Conservation (phyloP, 1,139 yeast genomes). For the Taphrina communis region DNA sequence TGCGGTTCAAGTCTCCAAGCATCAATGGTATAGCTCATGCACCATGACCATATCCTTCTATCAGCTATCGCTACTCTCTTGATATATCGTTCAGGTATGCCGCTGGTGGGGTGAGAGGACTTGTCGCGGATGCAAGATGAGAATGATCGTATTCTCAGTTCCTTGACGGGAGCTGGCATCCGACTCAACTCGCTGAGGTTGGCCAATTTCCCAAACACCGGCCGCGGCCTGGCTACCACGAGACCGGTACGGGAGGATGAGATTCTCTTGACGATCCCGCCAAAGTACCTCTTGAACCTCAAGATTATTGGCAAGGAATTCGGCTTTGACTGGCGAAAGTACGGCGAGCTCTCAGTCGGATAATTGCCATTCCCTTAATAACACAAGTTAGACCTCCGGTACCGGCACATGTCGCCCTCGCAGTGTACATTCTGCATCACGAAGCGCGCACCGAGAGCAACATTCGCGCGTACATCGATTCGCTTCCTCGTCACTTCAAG, state of each 20-base stretch:
- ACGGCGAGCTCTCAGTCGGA: not conserved
- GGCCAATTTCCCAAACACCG: conserved; percentile 11
- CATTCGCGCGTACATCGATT: conserved; percentile 8
- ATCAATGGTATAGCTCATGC: too few species aligned
- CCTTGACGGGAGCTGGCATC: conserved; percentile 7
- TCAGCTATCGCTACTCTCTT: too few species aligned
- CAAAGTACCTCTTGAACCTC: conserved; percentile 30
- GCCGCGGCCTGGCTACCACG: conserved; percentile 31
- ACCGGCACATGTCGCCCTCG: conserved; percentile 37
- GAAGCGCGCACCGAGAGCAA: not conserved
- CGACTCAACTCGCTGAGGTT: conserved; percentile 8
- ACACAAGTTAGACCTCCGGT: conserved; percentile 21
- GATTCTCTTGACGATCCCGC: conserved; percentile 26
- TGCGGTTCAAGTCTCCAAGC: too few species aligned
- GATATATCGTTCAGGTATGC: not conserved
- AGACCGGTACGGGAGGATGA: conserved; percentile 19
- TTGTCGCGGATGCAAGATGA: conserved; percentile 11
- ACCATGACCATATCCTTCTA: too few species aligned
- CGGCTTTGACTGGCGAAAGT: conserved; percentile 34
- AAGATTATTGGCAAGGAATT: conserved; percentile 14
- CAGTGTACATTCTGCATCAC: conserved; percentile 26
- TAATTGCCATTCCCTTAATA: not conserved
- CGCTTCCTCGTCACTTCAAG: conserved; percentile 19
- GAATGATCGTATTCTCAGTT: conserved; percentile 14
- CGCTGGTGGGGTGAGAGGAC: not conserved